Evolutionary conservation across 371 early-diverging fungal species (phyloP).

Genomic region (Mortierella sp.): DNA sequence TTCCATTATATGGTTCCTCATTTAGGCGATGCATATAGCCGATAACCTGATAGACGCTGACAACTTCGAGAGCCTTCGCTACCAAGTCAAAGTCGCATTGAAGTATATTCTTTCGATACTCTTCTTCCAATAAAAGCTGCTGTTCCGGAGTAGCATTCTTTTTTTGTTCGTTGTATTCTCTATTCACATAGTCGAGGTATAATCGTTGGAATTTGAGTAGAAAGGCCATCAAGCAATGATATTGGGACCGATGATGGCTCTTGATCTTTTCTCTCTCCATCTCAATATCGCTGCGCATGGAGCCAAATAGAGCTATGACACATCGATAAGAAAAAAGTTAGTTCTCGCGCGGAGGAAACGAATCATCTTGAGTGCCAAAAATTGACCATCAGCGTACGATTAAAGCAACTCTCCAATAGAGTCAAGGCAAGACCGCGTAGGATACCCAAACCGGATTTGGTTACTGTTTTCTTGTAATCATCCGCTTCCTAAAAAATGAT

Average conservation of each 20-base stretch:
- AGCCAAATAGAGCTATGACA: slow-evolving; percentile 65
- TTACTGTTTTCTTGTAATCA: slow-evolving; percentile 34
- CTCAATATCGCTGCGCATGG: slow-evolving; percentile 73
- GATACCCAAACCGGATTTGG: slow-evolving; percentile 20
- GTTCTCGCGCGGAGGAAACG: neutral
- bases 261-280: slow-evolving; percentile 67
- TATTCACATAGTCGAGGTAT: slow-evolving; percentile 30
- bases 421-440: slow-evolving; percentile 37
- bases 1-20: slow-evolving; percentile 55
- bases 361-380: neutral
- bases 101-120: slow-evolving; percentile 15
- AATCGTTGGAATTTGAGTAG: slow-evolving; percentile 59
- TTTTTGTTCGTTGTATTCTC: slow-evolving; percentile 27
- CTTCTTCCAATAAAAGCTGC: slow-evolving; percentile 17
- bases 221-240: slow-evolving; percentile 58
- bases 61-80: slow-evolving; percentile 64
- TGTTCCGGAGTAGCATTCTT: slow-evolving; percentile 9
- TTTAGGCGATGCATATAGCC: slow-evolving; percentile 61
- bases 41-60: slow-evolving; percentile 63
- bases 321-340: slow-evolving; percentile 3
- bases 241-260: slow-evolving; percentile 60
- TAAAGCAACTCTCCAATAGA: slow-evolving; percentile 73
- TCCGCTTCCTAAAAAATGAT: slow-evolving; percentile 26
- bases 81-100: slow-evolving; percentile 70
- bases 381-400: slow-evolving; percentile 59